phyloP scores from a whole-genome alignment of 2,329 filamentous ascomycete species.

The Emergomyces africanus region DNA sequence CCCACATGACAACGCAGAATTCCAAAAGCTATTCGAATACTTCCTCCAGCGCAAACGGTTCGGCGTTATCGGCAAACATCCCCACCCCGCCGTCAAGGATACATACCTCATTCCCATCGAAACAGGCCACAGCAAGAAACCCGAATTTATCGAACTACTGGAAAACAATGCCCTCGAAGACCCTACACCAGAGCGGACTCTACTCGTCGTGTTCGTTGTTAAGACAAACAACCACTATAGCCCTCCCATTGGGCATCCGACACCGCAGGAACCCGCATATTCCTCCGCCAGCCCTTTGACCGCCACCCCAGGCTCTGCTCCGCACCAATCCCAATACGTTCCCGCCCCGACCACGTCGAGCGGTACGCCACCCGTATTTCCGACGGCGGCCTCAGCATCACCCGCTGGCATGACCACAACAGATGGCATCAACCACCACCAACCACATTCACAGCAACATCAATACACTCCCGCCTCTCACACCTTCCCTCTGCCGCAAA shows the following conservation, averaged over 20 bases:
- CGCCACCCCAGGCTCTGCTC: conserved; percentile 9
- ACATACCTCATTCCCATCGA: conserved; percentile 84
- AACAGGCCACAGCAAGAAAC: conserved; percentile 52
- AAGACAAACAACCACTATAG: conserved; percentile 39
- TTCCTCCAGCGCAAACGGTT: conserved; percentile 73
- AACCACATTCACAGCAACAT: conserved; percentile 14
- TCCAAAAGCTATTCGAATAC: conserved; percentile 73
- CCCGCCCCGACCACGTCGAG: conserved; percentile 7
- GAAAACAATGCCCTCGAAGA: conserved; percentile 68
- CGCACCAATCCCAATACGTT: conserved; percentile 2
- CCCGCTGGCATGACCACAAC: conserved; percentile 14
- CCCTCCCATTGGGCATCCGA: conserved; percentile 24
- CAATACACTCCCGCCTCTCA: conserved; percentile 13
- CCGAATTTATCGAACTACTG: conserved; percentile 81
- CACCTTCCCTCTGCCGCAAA: conserved; percentile 14
- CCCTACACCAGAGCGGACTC: conserved; percentile 57
- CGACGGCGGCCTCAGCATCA: conserved; percentile 9
- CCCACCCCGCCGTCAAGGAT: conserved; percentile 64
- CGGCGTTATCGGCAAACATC: conserved; percentile 71
- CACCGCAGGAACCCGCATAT: conserved; percentile 26
- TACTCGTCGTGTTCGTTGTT: conserved; percentile 78
- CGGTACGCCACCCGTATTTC: conserved; percentile 15
- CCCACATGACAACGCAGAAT: conserved; percentile 45
- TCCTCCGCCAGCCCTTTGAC: conserved; percentile 23
- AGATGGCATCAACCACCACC: conserved; percentile 12